These are phyloP conservation scores for Crithidia mellificae DNA, from an alignment of 208 protist species.

Conservation along the genomic window DNA sequence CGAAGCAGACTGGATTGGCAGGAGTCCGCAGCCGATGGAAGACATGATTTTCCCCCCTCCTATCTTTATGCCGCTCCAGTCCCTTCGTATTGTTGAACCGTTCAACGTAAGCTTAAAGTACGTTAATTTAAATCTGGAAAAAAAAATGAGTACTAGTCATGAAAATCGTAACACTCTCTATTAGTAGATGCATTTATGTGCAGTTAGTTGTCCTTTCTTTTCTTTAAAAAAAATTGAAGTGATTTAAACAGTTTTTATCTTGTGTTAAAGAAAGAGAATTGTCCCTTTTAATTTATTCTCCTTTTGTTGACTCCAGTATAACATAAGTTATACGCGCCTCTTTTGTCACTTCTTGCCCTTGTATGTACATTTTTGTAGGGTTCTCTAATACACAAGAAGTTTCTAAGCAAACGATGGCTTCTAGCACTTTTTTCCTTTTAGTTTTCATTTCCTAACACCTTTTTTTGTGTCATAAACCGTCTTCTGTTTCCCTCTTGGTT, in stretches of 20 bases:
- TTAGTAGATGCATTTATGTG: slow-evolving; percentile 7
- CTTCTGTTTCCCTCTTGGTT: slow-evolving; percentile 2
- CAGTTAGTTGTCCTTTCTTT: slow-evolving; percentile 4
- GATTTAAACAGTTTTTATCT: no score
- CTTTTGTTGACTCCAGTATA: neutral
- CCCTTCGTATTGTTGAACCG: neutral
- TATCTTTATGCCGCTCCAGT: neutral
- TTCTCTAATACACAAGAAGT: neutral
- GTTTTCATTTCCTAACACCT: neutral
- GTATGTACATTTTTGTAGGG: neutral
- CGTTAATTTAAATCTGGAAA: neutral
- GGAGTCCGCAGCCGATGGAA: neutral
- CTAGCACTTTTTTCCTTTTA: neutral
- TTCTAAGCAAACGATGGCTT: neutral
- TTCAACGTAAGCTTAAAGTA: neutral
- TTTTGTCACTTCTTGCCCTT: slow-evolving; percentile 5
- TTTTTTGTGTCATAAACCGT: slow-evolving; percentile 1
- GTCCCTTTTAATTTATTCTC: neutral
- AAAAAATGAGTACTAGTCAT: neutral
- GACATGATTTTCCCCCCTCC: neutral
- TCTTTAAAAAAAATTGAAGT: neutral
- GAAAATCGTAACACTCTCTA: neutral
- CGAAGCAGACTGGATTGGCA: neutral
- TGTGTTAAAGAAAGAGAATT: neutral
- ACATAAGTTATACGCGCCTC: neutral